Base-by-base conservation (phyloP, 2,329 filamentous ascomycete species). In the Colletotrichum coccodes region DNA sequence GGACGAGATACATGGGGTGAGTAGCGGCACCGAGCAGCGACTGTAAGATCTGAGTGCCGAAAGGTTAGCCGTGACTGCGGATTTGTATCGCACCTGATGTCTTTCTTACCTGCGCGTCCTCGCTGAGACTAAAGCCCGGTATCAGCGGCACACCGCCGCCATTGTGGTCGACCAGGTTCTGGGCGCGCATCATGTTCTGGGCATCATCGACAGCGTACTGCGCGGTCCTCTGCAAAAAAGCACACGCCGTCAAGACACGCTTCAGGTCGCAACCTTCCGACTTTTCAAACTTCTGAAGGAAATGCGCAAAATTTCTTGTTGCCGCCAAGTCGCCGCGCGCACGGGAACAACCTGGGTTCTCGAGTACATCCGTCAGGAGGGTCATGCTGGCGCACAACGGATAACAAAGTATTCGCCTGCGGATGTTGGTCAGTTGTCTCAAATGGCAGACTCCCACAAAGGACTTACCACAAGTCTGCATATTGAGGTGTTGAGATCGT, bases 1-100 rank as follows among this genome's bases (percentile, higher is more conserved):
- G 69, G 8, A 62, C 47, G 9, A 71, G 66, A 36, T 70, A 66
- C 69, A 71, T 71, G 11, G 65, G 69, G 23, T 60, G 60, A 3
- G 69, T 71, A 21, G 65, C 56, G 18, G 65, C 62, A 3, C 60
- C 54, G 8, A 71, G 53, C 4, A 71, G 47, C 3, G 66, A 56
- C 7, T 59, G 61, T 12, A 71, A 28, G 34, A 57, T 42, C 69
- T 71, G 23, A 21, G 3, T 23, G 21, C 59, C 42, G 60, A 49
- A 50, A 12, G 8, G 26, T 30, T 21, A 47, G 38, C 16, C 50
- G 28, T 42, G 54, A 18, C n/a, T 34, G n/a, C 9, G 28, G 23
- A 7, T 23, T 28, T 23, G 30, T 7, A 40, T 16, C 49, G 21
- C 36, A 38, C 42, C 21, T 36, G 9, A 44, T 50, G 49, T 61